Evolutionary conservation across 1,284 basidiomycete species (phyloP), one percentile per base, ranked within the genome.

Genomic region (Coriolopsis trogii): DNA sequence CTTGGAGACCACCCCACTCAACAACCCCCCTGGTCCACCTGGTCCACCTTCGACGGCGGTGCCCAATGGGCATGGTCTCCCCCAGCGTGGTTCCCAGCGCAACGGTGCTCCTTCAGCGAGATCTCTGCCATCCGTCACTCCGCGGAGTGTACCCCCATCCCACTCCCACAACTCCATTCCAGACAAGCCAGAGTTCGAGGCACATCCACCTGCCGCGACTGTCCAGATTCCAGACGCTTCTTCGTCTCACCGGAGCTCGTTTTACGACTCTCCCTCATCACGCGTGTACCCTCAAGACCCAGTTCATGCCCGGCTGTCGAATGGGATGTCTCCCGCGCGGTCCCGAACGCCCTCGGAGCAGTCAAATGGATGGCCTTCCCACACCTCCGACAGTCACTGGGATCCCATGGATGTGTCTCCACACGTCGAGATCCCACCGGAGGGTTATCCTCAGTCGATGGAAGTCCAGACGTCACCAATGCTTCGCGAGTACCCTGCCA

Each of bases 1-100:
- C 58, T 77, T 79, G 51, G 87, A 90, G 69, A 85, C 75, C 55
- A 82, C 70, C 71, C 87, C 81, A 21, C 77, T 81, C 36, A 87
- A 87, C 61, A 76, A 82, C 58, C 84, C 89, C 21, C 88, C 87
- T 25, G 76, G 84, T 45, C 82, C 82, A 49, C 73, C 69, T 25
- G 56, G 67, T 47, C 67, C 40, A 54, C 63, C 23, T 41, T 55
- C 51, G 37, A 56, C 47, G 20, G 43, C 38, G 24, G 40, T 49
- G 34, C 53, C 49, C 41, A 55, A 65, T 43, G 70, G 68, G n/a
- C 70, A 70, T 67, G 64, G 55, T 46, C 53, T 41, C 53, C 60
- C 38, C 58, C 63, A 41, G 57, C 51, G 61, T 54, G 29, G 63
- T 51, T 39, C 69, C 62, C 58, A 76, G 73, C 55, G 74, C 71